Percentiles rank a stretch among this genome's conserved stretches.
These are phyloP conservation scores for Cladophialophora carrionii DNA, from an alignment of 2,329 filamentous ascomycete species.

Conservation along the genomic window DNA sequence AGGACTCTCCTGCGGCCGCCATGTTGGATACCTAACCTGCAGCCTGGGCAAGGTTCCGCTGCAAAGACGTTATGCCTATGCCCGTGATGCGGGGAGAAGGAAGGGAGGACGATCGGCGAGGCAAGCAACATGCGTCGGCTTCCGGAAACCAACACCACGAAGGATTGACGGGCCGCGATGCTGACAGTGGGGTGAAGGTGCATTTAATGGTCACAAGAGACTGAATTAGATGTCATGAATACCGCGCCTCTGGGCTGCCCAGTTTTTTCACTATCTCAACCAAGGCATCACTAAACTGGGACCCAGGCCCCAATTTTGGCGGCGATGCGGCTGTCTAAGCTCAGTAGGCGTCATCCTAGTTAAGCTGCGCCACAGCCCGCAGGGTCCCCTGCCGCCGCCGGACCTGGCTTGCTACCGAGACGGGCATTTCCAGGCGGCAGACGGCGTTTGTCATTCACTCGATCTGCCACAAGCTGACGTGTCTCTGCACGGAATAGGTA, in stretches of 20 bases:
- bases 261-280: neutral
- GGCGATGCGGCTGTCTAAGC: conserved; percentile 4
- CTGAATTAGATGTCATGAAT: conserved; percentile 10
- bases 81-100: neutral
- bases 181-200: conserved; percentile 6
- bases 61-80: neutral
- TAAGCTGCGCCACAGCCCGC: conserved; percentile 22
- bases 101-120: neutral
- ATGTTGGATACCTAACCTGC: conserved; percentile 15
- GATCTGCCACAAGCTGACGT: neutral
- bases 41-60: conserved; percentile 2
- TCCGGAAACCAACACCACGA: neutral
- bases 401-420: neutral
- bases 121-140: conserved; percentile 5
- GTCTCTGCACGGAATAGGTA: neutral
- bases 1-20: conserved; percentile 27
- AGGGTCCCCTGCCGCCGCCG: neutral
- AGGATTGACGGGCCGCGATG: neutral
- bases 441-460: too few relatives aligned
- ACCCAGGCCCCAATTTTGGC: conserved; percentile 11
- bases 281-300: conserved; percentile 14
- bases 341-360: conserved; percentile 21
- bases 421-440: neutral
- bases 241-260: conserved; percentile 8
- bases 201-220: neutral